Evolutionary conservation across 169 alveolate genomes (phyloP).

Genomic region (Babesia divergens): DNA sequence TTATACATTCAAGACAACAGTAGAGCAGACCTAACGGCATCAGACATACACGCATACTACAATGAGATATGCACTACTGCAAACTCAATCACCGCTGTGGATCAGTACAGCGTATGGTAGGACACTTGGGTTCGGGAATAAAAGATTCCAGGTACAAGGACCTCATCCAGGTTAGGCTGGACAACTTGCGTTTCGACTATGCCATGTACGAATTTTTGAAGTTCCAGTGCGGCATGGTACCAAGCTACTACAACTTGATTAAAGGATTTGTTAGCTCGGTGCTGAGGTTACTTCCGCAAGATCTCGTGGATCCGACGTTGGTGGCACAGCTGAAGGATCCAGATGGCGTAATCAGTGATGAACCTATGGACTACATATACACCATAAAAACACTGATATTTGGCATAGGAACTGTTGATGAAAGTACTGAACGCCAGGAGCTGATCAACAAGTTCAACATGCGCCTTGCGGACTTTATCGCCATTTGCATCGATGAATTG

Average conservation of each 20-base stretch:
- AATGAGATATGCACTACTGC: constrained; percentile 50
- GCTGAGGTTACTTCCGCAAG: constrained; percentile 34
- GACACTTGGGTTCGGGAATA: neutral
- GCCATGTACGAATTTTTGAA: constrained; percentile 34
- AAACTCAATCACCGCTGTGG: constrained; percentile 45
- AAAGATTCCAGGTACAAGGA: constrained; percentile 46
- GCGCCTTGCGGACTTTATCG: constrained; percentile 57
- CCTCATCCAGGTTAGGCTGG: constrained; percentile 37
- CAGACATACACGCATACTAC: neutral
- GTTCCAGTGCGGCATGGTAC: constrained; percentile 21
- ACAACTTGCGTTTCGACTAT: constrained; percentile 41
- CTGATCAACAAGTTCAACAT: constrained; percentile 37
- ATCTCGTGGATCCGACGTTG: constrained; percentile 9
- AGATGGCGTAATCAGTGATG: constrained; percentile 21
- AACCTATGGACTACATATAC: constrained; percentile 60
- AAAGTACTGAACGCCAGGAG: constrained; percentile 1
- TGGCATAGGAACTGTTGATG: constrained; percentile 30
- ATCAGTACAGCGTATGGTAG: constrained; percentile 24
- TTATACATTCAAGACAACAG: neutral
- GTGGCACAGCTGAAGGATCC: constrained; percentile 1
- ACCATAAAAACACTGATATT: constrained; percentile 12
- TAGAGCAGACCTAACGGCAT: neutral
- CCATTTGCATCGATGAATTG: constrained; percentile 48
- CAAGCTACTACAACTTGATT: constrained; percentile 39
- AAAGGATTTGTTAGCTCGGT: constrained; percentile 38